These are phyloP conservation scores for Rhododendron vialii DNA, from an alignment of 148 eudicot genomes.

Conservation along the genomic window DNA sequence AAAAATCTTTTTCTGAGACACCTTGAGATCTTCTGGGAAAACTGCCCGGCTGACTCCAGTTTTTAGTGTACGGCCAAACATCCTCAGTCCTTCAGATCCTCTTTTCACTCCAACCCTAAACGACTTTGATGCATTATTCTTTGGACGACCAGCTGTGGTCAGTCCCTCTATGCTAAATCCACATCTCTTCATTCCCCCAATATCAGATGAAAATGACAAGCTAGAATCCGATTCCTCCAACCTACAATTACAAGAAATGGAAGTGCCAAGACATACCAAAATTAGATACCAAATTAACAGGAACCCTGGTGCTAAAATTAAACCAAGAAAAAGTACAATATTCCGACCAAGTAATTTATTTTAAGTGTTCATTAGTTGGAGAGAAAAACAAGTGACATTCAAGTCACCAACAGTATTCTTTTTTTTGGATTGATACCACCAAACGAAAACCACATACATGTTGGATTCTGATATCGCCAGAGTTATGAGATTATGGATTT, in stretches of 20 bases:
- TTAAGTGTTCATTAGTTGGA: background rate
- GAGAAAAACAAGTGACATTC: background rate
- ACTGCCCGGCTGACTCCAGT: constrained; percentile 42
- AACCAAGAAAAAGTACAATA: background rate
- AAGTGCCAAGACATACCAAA: background rate
- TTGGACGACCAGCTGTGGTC: constrained; percentile 13
- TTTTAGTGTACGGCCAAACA: constrained; percentile 42
- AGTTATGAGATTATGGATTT: background rate
- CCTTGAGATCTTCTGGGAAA: constrained; percentile 61
- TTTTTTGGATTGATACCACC: background rate
- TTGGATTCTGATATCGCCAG: background rate
- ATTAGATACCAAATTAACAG: constrained; percentile 6
- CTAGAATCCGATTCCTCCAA: constrained; percentile 30
- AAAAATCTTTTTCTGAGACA: constrained; percentile 45
- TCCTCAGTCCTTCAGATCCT: constrained; percentile 48
- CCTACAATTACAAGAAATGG: constrained; percentile 7
- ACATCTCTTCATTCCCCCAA: constrained; percentile 30
- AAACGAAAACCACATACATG: background rate
- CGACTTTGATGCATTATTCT: constrained; percentile 34
- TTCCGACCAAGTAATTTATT: background rate
- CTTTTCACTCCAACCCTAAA: constrained; percentile 35
- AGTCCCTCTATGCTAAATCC: constrained; percentile 41
- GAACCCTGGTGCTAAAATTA: background rate
- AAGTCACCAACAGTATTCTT: background rate
- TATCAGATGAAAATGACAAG: constrained; percentile 31